These are phyloP conservation scores for Aspergillus brunneoviolaceus DNA, from an alignment of 2,329 filamentous ascomycete genomes.

Conservation along the genomic window DNA sequence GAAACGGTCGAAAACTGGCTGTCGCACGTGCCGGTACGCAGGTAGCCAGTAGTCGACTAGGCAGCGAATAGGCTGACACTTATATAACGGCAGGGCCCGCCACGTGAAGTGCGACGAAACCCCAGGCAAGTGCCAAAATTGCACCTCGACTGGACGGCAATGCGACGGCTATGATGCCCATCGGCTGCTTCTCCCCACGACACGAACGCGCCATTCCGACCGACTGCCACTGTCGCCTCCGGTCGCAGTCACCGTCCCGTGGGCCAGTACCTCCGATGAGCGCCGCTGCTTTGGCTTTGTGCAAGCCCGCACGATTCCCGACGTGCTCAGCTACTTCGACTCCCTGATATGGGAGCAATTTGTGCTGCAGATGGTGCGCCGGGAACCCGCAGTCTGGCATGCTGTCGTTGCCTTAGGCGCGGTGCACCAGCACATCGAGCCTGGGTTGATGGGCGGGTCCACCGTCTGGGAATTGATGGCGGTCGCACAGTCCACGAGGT, in stretches of 20 bases:
- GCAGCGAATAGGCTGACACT: too few relatives aligned
- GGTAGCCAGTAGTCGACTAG: too few relatives aligned
- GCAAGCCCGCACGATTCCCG: not conserved
- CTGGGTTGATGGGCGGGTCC: not conserved
- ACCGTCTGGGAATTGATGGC: not conserved
- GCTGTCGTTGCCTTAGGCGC: not conserved
- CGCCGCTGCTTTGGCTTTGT: conserved; percentile 2
- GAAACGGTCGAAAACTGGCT: too few relatives aligned
- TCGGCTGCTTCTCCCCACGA: not conserved
- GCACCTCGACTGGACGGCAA: not conserved
- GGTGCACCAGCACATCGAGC: not conserved
- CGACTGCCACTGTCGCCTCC: not conserved
- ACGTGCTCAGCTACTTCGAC: not conserved
- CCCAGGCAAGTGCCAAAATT: not conserved
- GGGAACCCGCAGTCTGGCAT: conserved; percentile 3
- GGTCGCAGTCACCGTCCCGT: not conserved
- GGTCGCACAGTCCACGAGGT: not conserved
- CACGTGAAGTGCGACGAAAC: not conserved
- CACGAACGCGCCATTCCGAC: too few relatives aligned
- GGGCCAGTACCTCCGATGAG: not conserved
- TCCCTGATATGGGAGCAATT: not conserved
- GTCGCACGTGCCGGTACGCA: too few relatives aligned
- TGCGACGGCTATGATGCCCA: not conserved
- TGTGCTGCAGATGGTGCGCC: not conserved
- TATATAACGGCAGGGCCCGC: too few relatives aligned